Conservation (phyloP, 2,329 filamentous ascomycete genomes). For the Fusarium beomiforme region DNA sequence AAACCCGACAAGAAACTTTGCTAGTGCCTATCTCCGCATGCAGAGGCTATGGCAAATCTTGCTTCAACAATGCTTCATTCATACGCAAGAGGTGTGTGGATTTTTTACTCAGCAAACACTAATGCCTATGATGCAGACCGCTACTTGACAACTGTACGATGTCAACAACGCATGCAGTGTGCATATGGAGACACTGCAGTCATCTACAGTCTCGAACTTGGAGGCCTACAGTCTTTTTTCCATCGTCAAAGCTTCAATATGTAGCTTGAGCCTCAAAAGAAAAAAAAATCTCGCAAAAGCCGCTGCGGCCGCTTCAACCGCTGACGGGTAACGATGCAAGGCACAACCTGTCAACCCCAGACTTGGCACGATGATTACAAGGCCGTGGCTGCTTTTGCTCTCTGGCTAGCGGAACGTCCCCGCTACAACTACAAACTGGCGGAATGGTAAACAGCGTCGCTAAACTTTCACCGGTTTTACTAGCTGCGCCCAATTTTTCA, state of each 20-base stretch:
- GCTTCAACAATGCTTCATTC: conserved; percentile 1
- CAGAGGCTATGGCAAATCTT: conserved; percentile 2
- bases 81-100: conserved; percentile 15
- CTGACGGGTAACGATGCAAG: conserved; percentile 9
- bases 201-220: conserved; percentile 28
- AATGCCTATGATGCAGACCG: conserved; percentile 41
- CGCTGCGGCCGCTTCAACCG: conserved; percentile 31
- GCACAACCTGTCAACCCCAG: conserved; percentile 27
- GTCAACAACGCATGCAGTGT: conserved; percentile 36
- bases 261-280: conserved; percentile 1
- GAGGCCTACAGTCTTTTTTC: conserved; percentile 20
- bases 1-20: background rate
- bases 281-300: background rate
- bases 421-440: background rate
- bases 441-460: background rate
- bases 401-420: conserved; percentile 1
- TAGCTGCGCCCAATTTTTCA: conserved; percentile 19
- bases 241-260: conserved; percentile 6
- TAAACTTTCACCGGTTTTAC: conserved; percentile 4
- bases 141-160: conserved; percentile 42
- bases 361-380: conserved; percentile 21
- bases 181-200: conserved; percentile 22
- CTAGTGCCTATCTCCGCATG: conserved; percentile 10
- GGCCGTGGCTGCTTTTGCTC: background rate
- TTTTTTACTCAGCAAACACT: conserved; percentile 23